Conservation (phyloP, 2,329 filamentous ascomycete species). For the Orbilia oligospora region DNA sequence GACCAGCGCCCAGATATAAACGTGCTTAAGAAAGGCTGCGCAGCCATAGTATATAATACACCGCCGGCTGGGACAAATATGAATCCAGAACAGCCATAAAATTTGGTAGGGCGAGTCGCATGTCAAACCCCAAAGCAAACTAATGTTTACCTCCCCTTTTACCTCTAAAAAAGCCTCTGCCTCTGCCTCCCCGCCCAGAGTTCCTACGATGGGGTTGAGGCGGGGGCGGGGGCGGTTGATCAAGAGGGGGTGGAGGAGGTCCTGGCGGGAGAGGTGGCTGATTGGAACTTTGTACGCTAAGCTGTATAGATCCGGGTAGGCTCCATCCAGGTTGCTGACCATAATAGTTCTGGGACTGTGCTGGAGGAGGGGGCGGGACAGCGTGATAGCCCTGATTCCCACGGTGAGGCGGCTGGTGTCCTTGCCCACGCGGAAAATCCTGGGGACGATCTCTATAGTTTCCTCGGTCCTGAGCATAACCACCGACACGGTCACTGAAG, state of each 20-base stretch:
- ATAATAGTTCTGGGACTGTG: constrained; percentile 12
- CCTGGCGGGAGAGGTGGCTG: constrained; percentile 52
- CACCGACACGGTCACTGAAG: constrained; percentile 43
- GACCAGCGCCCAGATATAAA: neutral
- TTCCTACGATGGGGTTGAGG: constrained; percentile 23
- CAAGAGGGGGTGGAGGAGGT: constrained; percentile 29
- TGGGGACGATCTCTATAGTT: constrained; percentile 55
- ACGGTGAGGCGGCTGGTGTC: constrained; percentile 28
- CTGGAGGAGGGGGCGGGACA: constrained; percentile 38
- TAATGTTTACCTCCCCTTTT: constrained; percentile 24
- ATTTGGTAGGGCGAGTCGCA: too few relatives aligned
- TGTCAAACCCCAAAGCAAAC: neutral
- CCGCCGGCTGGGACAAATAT: neutral
- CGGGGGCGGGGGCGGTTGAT: constrained; percentile 11
- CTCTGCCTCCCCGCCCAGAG: constrained; percentile 33
- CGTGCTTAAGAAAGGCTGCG: neutral
- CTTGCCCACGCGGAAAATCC: constrained; percentile 52
- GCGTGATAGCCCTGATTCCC: constrained; percentile 44
- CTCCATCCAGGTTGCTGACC: constrained; percentile 43
- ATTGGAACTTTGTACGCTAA: constrained; percentile 38
- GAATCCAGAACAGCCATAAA: neutral
- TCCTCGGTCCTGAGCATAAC: constrained; percentile 16
- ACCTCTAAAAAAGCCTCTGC: constrained; percentile 16
- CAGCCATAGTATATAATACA: neutral
- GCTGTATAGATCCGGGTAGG: constrained; percentile 49